These are phyloP conservation scores for Mucor indicus DNA, from an alignment of 371 early-diverging fungal genomes.

Conservation along the genomic window DNA sequence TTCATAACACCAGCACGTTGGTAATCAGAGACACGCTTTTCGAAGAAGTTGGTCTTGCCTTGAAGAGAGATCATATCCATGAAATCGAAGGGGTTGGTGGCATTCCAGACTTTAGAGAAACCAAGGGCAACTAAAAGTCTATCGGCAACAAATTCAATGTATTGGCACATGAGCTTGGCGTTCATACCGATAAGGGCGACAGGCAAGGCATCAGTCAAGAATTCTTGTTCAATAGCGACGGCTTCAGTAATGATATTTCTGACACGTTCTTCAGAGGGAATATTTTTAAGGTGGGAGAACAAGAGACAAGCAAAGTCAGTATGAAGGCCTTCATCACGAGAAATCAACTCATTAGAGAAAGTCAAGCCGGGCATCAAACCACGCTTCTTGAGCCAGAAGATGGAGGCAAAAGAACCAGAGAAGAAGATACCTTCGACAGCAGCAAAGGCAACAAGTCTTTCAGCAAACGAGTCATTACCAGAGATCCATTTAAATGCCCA, in stretches of 20 bases:
- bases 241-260: slow-evolving; percentile 89
- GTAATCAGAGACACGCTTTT: slow-evolving; percentile 99
- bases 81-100: slow-evolving; percentile 98
- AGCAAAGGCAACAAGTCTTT: slow-evolving; percentile 98
- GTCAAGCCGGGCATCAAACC: slow-evolving; percentile 99
- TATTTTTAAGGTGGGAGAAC: slow-evolving; percentile 83
- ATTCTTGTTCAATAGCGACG: slow-evolving; percentile 95
- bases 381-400: slow-evolving; percentile 99
- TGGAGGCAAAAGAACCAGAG: slow-evolving; percentile 98
- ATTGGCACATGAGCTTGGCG: slow-evolving; percentile 92
- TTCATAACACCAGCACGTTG: slow-evolving; percentile 98
- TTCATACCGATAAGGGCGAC: slow-evolving; percentile 99
- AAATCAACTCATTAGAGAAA: slow-evolving; percentile 99
- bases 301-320: slow-evolving; percentile 99
- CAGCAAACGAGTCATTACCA: slow-evolving; percentile 89
- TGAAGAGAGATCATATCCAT: slow-evolving; percentile 99
- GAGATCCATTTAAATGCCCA: slow-evolving; percentile 99
- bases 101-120: slow-evolving; percentile 84
- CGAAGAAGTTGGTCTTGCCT: slow-evolving; percentile 99
- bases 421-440: slow-evolving; percentile 99
- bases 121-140: slow-evolving; percentile 94
- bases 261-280: slow-evolving; percentile 74
- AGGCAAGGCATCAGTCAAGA: slow-evolving; percentile 95
- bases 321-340: slow-evolving; percentile 99
- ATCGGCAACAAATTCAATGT: slow-evolving; percentile 99